Conservation (phyloP, 306 rosid genomes). For the Cicer arietinum region DNA sequence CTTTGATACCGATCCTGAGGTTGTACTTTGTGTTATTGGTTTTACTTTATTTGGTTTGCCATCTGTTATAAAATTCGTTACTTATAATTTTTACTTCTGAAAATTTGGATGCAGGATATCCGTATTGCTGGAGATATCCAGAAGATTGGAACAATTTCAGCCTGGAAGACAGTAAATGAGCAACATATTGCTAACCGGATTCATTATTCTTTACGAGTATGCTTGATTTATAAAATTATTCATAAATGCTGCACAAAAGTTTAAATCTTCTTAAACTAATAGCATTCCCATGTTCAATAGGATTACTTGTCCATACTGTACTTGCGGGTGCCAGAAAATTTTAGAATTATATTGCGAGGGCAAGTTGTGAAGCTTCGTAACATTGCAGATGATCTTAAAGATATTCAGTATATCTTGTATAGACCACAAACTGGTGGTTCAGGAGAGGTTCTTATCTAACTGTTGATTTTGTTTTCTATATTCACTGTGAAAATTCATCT, state of each 20-base stretch:
- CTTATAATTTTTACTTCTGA: conserved; percentile 21
- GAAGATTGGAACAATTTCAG: conserved; percentile 34
- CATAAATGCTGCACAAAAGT: conserved; percentile 16
- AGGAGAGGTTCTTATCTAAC: conserved; percentile 59
- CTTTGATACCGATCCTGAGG: conserved; percentile 78
- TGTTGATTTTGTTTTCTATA: not conserved
- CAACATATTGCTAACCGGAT: conserved; percentile 68
- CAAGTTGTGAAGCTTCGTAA: conserved; percentile 69
- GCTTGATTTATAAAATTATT: conserved; percentile 42
- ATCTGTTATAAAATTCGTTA: conserved; percentile 18
- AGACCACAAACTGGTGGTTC: conserved; percentile 62
- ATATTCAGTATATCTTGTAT: conserved; percentile 64
- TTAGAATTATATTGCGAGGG: conserved; percentile 74
- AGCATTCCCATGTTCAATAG: conserved; percentile 53
- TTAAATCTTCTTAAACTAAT: conserved; percentile 37
- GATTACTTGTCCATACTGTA: conserved; percentile 88
- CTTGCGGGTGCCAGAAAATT: conserved; percentile 65
- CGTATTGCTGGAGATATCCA: conserved; percentile 60
- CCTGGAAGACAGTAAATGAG: conserved; percentile 54
- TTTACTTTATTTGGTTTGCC: not conserved
- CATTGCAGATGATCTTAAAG: conserved; percentile 74
- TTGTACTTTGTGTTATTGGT: conserved; percentile 35
- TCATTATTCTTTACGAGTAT: conserved; percentile 81
- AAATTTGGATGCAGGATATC: conserved; percentile 71
- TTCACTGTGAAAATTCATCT: conserved; percentile 24